Evolutionary conservation across 2,329 filamentous ascomycete genomes (phyloP), one percentile per base, ranked within the genome.

Genomic region (Ophiostoma sp.): DNA sequence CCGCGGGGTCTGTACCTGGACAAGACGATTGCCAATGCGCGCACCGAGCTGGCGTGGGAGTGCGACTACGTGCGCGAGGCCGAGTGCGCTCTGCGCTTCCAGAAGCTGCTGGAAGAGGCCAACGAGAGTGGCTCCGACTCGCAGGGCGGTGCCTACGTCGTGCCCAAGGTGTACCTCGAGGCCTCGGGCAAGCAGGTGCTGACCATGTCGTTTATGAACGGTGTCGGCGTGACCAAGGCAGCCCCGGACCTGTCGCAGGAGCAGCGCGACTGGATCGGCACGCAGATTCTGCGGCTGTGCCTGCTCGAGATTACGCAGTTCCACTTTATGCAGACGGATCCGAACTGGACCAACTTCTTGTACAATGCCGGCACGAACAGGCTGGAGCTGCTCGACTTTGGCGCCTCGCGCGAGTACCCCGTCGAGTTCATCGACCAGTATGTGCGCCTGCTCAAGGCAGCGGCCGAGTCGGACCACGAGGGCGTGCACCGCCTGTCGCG

Each of bases 271-370:
- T 97, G 93, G 92, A 96, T 99, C 75, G 95, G 95, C 67, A 95
- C 92, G 0, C 91, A 98, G 75, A 91, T 98, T 72, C 85, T 98
- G 66, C 90, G 93, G 4, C 87, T 99, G 11, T 98, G 93, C 76
- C 84, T 98, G 52, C 89, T 93, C 69, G 95, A 98, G 79, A 94
- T 98, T 73, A 89, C 89, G 72, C 92, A 97, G 78, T 98, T 97
- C 85, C 88, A 84, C 70, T 98, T 96, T 81, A 99, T 99, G 95
- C 95, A 99, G 80, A 99, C 95, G 5, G 95, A 99, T 76, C 95
- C 95, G 55, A 99, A 99, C 82, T 99, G 95, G 95, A 98, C 94
- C 45, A 99, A 99, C 79, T 99, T 99, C 78, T 83, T 98, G 27
- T 99, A 92, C 82, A 95, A 98, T 74, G 81, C 87, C 0, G 74